Evolutionary conservation across 192 early-diverging fungal species (phyloP), one percentile per base, ranked within the genome.

Genomic region (Chytriomyces confervae): DNA sequence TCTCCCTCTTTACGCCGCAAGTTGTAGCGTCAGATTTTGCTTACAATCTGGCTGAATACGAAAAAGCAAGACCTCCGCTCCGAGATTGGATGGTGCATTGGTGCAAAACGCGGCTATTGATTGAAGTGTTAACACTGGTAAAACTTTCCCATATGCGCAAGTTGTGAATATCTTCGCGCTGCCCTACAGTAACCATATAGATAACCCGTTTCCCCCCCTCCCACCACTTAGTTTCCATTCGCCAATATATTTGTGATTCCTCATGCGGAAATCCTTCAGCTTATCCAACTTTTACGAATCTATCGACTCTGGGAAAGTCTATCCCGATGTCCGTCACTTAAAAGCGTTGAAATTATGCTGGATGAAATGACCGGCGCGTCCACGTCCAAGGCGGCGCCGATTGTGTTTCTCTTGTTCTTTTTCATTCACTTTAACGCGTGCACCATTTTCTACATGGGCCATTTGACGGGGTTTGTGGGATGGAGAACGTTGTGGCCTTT

Each of bases 381-480:
- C n/a, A 69, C 66, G 10, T 76, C 67, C 7, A 79, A 57, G 24
- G 69, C 84, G 20, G 50, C 76, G 6, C 43, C 74, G 5, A 78
- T 84, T 13, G 73, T 46, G 11, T 62, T 51, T 11, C 8, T 74
- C 53, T 36, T 85, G 44, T 57, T 50, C 10, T 63, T 65, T 16
- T 85, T 65, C 61, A 68, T 85, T 24, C 84, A 85, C 66, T 73
- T 85, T 16, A 72, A 84, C 48, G 84, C 79, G 43, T 85, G 84
- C 70, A 50, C 64, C 2, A 67, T 78, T 7, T 83, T 75, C 27
- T 67, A 84, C 24, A 23, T 71, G 23, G 82, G 82, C 11, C 9
- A 66, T 27, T 5, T 81, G 6, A 46, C 24, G 16, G 66, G 50
- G 7, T 84, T 69, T 63, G 69, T 70, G 13, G 65, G 66, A 10